Conservation (phyloP, 345 rosid genomes). For the Euphorbia pulcherrima region DNA sequence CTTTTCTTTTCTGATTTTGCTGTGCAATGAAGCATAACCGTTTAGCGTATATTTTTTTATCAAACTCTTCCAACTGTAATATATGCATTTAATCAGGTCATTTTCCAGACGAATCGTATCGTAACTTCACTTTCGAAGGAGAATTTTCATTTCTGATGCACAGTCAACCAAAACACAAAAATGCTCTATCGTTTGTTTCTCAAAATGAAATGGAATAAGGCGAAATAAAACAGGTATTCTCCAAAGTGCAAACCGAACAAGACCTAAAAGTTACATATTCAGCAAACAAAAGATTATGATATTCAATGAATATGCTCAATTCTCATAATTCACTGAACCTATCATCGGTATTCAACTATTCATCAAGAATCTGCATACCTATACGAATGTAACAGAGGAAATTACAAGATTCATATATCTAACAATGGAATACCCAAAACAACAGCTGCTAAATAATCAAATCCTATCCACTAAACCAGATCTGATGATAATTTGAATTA, state of each 20-base stretch:
- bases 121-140: no score
- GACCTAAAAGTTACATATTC: no score
- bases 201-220: no score
- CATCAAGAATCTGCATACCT: conserved; percentile 2
- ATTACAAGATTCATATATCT: no score
- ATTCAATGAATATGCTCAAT: background rate
- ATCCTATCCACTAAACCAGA: background rate
- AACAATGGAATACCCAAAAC: no score
- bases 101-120: background rate
- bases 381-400: background rate
- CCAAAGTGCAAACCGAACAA: no score
- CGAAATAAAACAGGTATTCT: no score
- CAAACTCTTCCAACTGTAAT: background rate
- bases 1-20: background rate
- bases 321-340: background rate
- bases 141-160: background rate
- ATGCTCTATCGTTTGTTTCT: no score
- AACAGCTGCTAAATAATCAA: background rate
- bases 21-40: background rate
- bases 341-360: background rate
- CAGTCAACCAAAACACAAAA: background rate
- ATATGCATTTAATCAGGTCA: background rate
- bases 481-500: no score
- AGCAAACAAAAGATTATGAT: background rate
- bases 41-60: background rate